Evolutionary conservation across 2,329 filamentous ascomycete genomes (phyloP).

Genomic region (Verticillium isaacii): DNA sequence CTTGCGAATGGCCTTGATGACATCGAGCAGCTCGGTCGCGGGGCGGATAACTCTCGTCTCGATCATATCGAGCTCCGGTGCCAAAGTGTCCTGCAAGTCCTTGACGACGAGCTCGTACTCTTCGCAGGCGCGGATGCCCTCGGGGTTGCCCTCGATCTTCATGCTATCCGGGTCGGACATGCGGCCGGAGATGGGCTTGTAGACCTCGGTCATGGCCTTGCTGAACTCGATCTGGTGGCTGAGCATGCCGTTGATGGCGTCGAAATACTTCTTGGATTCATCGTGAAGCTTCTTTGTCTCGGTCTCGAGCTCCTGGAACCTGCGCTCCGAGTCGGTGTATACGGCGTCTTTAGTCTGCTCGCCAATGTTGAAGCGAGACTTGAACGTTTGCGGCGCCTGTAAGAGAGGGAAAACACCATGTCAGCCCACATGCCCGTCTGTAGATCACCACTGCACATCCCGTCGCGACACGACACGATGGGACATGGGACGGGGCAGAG

Average conservation of each 20-base stretch:
- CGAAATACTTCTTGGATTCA: conserved; percentile 95
- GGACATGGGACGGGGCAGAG: background rate
- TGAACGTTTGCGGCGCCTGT: conserved; percentile 85
- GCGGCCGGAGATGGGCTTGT: conserved; percentile 95
- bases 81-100: conserved; percentile 81
- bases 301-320: conserved; percentile 88
- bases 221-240: conserved; percentile 98
- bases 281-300: conserved; percentile 97
- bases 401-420: background rate
- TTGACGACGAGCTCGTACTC: conserved; percentile 91
- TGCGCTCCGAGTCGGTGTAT: conserved; percentile 89
- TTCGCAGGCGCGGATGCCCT: conserved; percentile 91
- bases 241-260: conserved; percentile 98
- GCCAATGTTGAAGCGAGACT: conserved; percentile 89
- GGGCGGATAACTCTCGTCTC: conserved; percentile 86
- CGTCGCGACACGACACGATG: background rate
- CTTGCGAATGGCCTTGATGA: conserved; percentile 94
- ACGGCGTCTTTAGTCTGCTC: conserved; percentile 93
- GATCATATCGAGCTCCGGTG: conserved; percentile 96
- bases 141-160: conserved; percentile 78
- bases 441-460: background rate
- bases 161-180: conserved; percentile 87
- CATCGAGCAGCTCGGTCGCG: conserved; percentile 86
- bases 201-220: conserved; percentile 90
- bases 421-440: background rate